A percentile compares a stretch with the other conserved stretches of the same genome.
Conservation (phyloP, 495 filamentous ascomycete species). For the Penicillium canariense region DNA sequence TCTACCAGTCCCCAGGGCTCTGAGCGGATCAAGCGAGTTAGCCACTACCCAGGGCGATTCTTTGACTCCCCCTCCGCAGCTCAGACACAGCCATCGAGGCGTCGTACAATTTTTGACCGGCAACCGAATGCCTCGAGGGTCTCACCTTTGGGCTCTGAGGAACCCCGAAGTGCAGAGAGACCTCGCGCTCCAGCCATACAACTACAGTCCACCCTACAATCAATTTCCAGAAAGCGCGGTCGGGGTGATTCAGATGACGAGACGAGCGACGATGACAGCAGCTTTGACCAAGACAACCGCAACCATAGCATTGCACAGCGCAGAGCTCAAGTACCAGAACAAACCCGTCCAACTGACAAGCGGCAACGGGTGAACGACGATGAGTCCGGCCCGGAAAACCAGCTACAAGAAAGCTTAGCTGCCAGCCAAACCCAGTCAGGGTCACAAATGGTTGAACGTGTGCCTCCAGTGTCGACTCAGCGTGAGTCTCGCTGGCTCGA, state of each 20-base stretch:
- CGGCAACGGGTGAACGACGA: not conserved
- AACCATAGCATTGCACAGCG: conserved; percentile 9
- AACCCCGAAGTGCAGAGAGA: conserved; percentile 15
- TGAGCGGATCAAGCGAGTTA: conserved; percentile 20
- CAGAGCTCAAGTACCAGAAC: conserved; percentile 25
- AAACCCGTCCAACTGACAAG: conserved; percentile 2
- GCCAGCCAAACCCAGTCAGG: not conserved
- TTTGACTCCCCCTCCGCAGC: conserved; percentile 8
- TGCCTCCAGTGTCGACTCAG: not conserved
- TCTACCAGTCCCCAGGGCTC: conserved; percentile 24
- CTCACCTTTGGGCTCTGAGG: not conserved
- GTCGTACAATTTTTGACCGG: conserved; percentile 35
- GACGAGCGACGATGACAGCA: conserved; percentile 1
- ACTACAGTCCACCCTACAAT: not conserved
- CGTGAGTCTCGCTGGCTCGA: not conserved
- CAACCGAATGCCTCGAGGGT: conserved; percentile 32
- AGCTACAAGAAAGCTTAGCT: conserved; percentile 8
- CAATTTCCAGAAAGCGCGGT: conserved; percentile 12
- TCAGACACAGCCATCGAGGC: conserved; percentile 1
- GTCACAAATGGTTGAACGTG: not conserved
- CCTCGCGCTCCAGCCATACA: conserved; percentile 3
- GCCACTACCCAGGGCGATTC: conserved; percentile 11
- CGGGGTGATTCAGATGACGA: conserved; percentile 17
- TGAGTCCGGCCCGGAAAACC: conserved; percentile 3
- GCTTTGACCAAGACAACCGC: conserved; percentile 17